Percentiles rank a stretch among this genome's conserved stretches.
Conservation (phyloP, 1,139 yeast genomes). For the Saccharomycopsis hybrid region DNA sequence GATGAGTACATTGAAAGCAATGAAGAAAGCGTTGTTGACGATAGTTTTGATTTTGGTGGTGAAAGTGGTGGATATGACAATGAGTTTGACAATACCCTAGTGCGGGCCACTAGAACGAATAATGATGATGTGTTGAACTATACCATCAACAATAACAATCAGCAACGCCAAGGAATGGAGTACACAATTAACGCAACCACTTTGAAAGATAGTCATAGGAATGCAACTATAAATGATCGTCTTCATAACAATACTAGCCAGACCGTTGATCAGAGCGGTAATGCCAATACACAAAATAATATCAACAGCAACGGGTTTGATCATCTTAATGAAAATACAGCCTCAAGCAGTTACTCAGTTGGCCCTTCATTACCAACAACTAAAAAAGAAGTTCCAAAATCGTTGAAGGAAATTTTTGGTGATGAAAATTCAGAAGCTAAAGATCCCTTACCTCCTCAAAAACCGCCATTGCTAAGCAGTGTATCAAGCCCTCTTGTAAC, state of each 20-base stretch:
- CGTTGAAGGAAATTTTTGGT: conserved; percentile 17
- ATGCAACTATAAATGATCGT: not conserved
- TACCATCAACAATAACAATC: conserved; percentile 1
- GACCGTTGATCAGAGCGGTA: not conserved
- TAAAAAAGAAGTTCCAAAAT: conserved; percentile 20
- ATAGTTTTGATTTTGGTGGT: conserved; percentile 6
- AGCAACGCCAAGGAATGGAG: not conserved
- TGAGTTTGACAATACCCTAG: conserved; percentile 2
- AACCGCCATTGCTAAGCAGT: conserved; percentile 8
- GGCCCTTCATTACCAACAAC: not conserved
- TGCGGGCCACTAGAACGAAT: conserved; percentile 1
- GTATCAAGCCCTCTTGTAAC: conserved; percentile 11
- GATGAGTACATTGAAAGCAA: not conserved
- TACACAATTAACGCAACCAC: conserved; percentile 14
- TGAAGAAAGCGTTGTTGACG: not conserved
- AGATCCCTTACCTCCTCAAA: not conserved
- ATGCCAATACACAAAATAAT: not conserved
- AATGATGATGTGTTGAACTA: conserved; percentile 13
- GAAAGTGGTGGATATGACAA: conserved; percentile 4
- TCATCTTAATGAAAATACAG: not conserved
- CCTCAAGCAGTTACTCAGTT: not conserved
- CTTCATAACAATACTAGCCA: not conserved
- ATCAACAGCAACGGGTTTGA: too few species aligned
- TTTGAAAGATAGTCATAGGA: conserved; percentile 7
- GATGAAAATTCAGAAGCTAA: not conserved